Evolutionary conservation across 371 early-diverging fungal genomes (phyloP).

Genomic region (Syncephalastrum sp.): DNA sequence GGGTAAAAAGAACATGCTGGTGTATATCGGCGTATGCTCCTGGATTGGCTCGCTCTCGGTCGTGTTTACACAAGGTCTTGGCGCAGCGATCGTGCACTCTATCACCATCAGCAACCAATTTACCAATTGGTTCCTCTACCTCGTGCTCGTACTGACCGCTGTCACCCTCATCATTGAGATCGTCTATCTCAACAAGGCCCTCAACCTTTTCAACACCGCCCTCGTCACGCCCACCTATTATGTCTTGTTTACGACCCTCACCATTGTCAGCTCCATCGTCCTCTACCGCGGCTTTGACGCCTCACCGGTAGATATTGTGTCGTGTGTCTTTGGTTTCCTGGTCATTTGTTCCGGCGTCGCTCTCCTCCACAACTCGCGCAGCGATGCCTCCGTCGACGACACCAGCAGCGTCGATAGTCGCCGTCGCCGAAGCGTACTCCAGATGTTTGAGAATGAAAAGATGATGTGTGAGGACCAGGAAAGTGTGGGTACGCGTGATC

Average conservation of each 20-base stretch:
- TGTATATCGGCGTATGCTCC: slow-evolving; percentile 88
- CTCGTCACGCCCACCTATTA: slow-evolving; percentile 92
- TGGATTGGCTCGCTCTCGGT: slow-evolving; percentile 92
- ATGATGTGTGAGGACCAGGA: slow-evolving; percentile 17
- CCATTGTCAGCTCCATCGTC: slow-evolving; percentile 86
- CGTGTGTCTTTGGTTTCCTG: slow-evolving; percentile 88
- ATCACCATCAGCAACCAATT: slow-evolving; percentile 87
- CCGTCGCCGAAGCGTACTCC: slow-evolving; percentile 24
- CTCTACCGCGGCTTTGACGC: slow-evolving; percentile 88
- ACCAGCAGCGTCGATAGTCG: slow-evolving; percentile 24
- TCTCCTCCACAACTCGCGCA: slow-evolving; percentile 36
- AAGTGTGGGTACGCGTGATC: slow-evolving; percentile 16
- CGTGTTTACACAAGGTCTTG: slow-evolving; percentile 89
- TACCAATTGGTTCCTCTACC: slow-evolving; percentile 82
- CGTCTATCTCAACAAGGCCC: slow-evolving; percentile 95
- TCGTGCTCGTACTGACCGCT: slow-evolving; percentile 73
- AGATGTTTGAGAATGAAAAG: slow-evolving; percentile 29
- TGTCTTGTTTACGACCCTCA: slow-evolving; percentile 91
- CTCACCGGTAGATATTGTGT: slow-evolving; percentile 71
- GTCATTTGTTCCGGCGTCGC: slow-evolving; percentile 71
- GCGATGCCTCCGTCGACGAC: slow-evolving; percentile 12
- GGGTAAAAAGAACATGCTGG: slow-evolving; percentile 83
- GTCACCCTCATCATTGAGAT: slow-evolving; percentile 84
- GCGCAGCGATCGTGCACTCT: slow-evolving; percentile 87
- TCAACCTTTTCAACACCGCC: slow-evolving; percentile 91